Percentiles rank a stretch among this genome's conserved stretches.
These are phyloP conservation scores for Drosera spatulata DNA, from an alignment of 179 eudicot genomes.

Conservation along the genomic window DNA sequence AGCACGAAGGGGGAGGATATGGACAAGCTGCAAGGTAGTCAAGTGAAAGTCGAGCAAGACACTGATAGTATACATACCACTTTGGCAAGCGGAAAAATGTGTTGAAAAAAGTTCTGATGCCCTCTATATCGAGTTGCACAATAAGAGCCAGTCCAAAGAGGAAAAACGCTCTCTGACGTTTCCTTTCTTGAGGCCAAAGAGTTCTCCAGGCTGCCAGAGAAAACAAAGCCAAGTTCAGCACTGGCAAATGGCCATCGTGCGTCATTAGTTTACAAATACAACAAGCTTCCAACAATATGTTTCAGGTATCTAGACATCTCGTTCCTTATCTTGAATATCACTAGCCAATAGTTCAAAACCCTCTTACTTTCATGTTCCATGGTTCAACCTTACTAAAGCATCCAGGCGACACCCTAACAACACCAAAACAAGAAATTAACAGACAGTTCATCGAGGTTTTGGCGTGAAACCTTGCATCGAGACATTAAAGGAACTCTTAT, in stretches of 20 bases:
- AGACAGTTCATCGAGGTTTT: no score
- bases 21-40: no score
- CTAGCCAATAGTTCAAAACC: no score
- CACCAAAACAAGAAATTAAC: no score
- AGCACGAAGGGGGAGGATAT: neutral
- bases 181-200: constrained; percentile 96
- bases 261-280: no score
- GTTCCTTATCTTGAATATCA: no score
- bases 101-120: constrained; percentile 72
- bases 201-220: constrained; percentile 71
- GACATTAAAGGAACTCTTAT: constrained; percentile 37
- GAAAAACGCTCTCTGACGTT: constrained; percentile 88
- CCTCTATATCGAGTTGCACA: constrained; percentile 82
- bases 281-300: no score
- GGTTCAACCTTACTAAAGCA: no score
- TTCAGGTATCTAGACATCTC: no score
- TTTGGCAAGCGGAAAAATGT: constrained; percentile 82
- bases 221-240: neutral
- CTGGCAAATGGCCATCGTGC: neutral
- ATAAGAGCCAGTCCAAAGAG: constrained; percentile 90
- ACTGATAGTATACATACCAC: constrained; percentile 30
- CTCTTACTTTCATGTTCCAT: no score
- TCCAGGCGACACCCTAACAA: no score
- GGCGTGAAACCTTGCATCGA: constrained; percentile 58
- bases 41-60: no score